Conservation (phyloP, 305 asterid species). For the Coffea humblotiana region DNA sequence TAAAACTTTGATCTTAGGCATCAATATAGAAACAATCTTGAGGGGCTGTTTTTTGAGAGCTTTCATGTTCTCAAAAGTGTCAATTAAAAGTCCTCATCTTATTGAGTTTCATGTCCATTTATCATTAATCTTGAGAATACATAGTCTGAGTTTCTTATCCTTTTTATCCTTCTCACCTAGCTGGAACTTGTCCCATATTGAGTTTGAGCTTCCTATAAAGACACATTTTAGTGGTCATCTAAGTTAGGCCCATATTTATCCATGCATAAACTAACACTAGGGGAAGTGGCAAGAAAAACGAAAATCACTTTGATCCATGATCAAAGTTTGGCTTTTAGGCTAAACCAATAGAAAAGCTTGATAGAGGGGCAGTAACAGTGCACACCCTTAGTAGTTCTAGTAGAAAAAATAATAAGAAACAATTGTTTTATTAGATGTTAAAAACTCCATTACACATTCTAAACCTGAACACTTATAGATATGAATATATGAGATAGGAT, state of each 20-base stretch:
- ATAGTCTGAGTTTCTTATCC: neutral
- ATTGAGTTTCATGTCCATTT: neutral
- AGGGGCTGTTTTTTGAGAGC: neutral
- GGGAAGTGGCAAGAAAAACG: no score
- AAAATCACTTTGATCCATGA: no score
- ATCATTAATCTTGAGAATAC: neutral
- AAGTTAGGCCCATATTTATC: neutral
- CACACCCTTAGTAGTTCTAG: no score
- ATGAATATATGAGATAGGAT: no score
- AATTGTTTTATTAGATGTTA: no score
- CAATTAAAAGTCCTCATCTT: neutral
- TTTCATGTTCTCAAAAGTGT: neutral
- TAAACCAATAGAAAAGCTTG: no score
- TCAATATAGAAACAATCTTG: neutral
- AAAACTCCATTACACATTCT: no score
- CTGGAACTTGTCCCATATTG: neutral
- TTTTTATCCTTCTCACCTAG: neutral
- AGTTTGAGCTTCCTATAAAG: neutral
- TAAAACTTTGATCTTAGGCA: neutral
- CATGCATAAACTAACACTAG: neutral
- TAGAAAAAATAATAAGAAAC: no score
- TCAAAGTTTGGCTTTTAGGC: no score
- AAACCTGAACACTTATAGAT: no score
- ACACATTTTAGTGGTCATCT: neutral
- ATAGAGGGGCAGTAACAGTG: no score